Conservation (phyloP, 176 grass and related monocot genomes). For the Avena atlantica region DNA sequence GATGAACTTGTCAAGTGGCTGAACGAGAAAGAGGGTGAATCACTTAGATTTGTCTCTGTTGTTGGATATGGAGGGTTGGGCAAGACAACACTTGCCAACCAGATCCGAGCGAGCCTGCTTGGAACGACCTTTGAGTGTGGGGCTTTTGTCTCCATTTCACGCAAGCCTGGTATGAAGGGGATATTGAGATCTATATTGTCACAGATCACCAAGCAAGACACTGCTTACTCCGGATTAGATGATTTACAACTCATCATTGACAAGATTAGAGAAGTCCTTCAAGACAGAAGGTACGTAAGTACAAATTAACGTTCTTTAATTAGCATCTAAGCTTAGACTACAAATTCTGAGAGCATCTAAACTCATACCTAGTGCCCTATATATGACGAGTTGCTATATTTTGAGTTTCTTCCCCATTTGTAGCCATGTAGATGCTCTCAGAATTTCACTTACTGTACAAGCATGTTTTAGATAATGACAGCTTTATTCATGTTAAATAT, state of each 20-base stretch:
- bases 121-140: background rate
- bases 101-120: background rate
- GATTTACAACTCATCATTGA: conserved; percentile 17
- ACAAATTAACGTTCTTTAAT: no score
- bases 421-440: background rate
- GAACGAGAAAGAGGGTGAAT: background rate
- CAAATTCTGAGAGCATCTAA: background rate
- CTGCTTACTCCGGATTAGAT: background rate
- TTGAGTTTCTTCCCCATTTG: background rate
- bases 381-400: background rate
- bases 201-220: background rate
- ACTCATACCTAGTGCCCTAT: background rate
- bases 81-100: background rate
- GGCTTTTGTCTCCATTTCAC: conserved; percentile 15
- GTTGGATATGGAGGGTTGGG: conserved; percentile 27
- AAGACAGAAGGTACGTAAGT: background rate
- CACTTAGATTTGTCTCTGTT: conserved; percentile 3
- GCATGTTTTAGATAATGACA: background rate
- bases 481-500: background rate
- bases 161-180: conserved; percentile 24
- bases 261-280: conserved; percentile 8
- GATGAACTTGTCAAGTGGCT: background rate
- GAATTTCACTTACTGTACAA: background rate
- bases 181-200: conserved; percentile 17
- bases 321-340: no score